phyloP scores from a whole-genome alignment of 495 filamentous ascomycete species.

The Beverwykella pulmonaria region DNA sequence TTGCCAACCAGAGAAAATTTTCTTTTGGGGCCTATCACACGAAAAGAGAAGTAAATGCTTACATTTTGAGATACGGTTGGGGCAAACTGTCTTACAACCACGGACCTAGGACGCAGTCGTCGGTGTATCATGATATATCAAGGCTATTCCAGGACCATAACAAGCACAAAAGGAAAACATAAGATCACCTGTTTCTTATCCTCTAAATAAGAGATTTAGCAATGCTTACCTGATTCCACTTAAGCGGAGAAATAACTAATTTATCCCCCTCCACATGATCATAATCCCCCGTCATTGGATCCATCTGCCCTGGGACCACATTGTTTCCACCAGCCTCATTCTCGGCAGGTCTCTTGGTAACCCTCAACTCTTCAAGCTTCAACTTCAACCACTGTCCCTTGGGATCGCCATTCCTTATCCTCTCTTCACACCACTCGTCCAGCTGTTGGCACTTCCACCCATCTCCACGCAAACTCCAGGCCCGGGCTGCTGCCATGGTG shows the following conservation, averaged over 20 bases:
- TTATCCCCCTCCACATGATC: slow-evolving; percentile 22
- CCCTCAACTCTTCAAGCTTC: slow-evolving; percentile 28
- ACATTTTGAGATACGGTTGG: too few species aligned
- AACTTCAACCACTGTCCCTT: slow-evolving; percentile 31
- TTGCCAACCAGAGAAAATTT: too few species aligned
- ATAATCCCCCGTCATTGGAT: slow-evolving; percentile 19
- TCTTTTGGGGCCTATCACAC: too few species aligned
- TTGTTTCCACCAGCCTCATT: not conserved
- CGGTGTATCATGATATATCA: too few species aligned
- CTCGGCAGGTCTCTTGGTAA: not conserved
- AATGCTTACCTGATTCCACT: slow-evolving; percentile 29
- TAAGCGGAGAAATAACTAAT: slow-evolving; percentile 10
- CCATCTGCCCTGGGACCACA: not conserved
- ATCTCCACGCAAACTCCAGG: slow-evolving; percentile 16
- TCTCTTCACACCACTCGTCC: slow-evolving; percentile 27
- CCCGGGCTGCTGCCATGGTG: slow-evolving; percentile 24
- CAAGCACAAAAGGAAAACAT: too few species aligned
- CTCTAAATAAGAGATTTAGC: slow-evolving; percentile 4
- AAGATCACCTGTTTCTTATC: too few species aligned
- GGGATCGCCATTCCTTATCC: slow-evolving; percentile 18
- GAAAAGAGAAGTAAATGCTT: too few species aligned
- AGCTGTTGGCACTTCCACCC: slow-evolving; percentile 14
- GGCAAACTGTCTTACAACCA: too few species aligned
- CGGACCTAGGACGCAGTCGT: too few species aligned
- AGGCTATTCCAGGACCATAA: too few species aligned